These are phyloP conservation scores for Dalechampia spathulata DNA, from an alignment of 441 rosid species.

Conservation along the genomic window DNA sequence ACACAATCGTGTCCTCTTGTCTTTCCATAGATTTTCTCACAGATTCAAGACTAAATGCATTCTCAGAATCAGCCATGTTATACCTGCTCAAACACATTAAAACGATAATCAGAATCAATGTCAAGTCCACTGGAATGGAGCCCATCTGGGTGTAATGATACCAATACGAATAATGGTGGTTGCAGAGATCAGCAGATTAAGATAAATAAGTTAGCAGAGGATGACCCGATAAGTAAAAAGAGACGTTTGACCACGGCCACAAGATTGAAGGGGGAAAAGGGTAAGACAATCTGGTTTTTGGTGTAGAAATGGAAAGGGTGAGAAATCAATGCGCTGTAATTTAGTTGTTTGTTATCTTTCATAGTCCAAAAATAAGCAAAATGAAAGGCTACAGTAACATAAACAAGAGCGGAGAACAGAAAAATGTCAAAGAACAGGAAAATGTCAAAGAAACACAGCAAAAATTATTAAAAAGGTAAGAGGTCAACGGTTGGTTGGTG, in stretches of 20 bases:
- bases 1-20: constrained; percentile 77
- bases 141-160: neutral
- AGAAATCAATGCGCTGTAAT: constrained; percentile 5
- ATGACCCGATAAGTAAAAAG: no score
- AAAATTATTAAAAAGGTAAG: no score
- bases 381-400: no score
- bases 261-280: neutral
- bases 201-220: no score
- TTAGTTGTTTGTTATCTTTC: neutral
- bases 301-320: neutral
- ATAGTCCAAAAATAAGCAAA: no score
- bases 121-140: neutral
- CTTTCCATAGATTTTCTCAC: constrained; percentile 59
- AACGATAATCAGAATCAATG: constrained; percentile 4
- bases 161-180: neutral
- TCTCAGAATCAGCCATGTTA: constrained; percentile 22
- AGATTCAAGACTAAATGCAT: constrained; percentile 35
- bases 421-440: no score
- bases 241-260: constrained; percentile 7
- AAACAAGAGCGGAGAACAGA: no score
- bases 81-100: constrained; percentile 11
- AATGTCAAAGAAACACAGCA: no score
- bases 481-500: no score
- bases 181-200: neutral
- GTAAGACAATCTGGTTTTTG: no score